A percentile compares a stretch with the other conserved stretches of the same genome.
Evolutionary conservation across 139 green algal species (phyloP).

Genomic region (Chlorella sp.): DNA sequence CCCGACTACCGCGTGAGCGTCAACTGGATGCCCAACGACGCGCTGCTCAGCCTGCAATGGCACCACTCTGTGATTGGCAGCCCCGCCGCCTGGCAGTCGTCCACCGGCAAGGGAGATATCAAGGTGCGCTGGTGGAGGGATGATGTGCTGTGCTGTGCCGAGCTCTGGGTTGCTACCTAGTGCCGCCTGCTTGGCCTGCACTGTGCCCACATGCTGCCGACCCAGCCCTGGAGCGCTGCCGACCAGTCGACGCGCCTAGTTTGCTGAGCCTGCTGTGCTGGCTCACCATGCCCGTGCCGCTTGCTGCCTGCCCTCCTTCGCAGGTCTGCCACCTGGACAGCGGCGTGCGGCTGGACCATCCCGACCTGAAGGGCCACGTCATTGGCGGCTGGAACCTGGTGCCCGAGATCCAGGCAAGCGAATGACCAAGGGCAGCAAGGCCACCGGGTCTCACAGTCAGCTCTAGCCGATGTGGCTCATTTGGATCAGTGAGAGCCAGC

Average conservation of each 20-base stretch:
- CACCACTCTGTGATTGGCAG: slow-evolving; percentile 27
- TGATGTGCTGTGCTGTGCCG: too few relatives aligned
- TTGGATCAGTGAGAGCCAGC: too few relatives aligned
- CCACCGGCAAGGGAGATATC: slow-evolving; percentile 52
- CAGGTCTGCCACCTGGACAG: slow-evolving; percentile 34
- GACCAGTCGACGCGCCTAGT: too few relatives aligned
- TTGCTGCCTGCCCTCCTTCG: neutral
- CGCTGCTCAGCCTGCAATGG: slow-evolving; percentile 38
- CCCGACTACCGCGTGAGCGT: slow-evolving; percentile 41
- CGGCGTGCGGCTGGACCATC: slow-evolving; percentile 15
- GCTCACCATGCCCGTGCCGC: too few relatives aligned
- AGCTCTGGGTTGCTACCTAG: too few relatives aligned
- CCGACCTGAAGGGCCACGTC: slow-evolving; percentile 10
- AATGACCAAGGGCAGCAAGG: too few relatives aligned
- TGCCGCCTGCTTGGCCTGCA: too few relatives aligned
- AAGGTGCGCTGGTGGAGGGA: slow-evolving; percentile 4
- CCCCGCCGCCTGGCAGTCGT: slow-evolving; percentile 33
- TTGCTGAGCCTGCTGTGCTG: too few relatives aligned
- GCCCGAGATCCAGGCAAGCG: slow-evolving; percentile 20
- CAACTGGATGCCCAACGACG: slow-evolving; percentile 36
- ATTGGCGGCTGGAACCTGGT: slow-evolving; percentile 33
- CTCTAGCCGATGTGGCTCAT: too few relatives aligned
- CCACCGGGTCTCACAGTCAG: too few relatives aligned
- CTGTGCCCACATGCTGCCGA: too few relatives aligned
- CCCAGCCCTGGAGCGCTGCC: too few relatives aligned